These are phyloP conservation scores for Effrenium voratum DNA, from an alignment of 73 alveolate genomes.

Conservation along the genomic window DNA sequence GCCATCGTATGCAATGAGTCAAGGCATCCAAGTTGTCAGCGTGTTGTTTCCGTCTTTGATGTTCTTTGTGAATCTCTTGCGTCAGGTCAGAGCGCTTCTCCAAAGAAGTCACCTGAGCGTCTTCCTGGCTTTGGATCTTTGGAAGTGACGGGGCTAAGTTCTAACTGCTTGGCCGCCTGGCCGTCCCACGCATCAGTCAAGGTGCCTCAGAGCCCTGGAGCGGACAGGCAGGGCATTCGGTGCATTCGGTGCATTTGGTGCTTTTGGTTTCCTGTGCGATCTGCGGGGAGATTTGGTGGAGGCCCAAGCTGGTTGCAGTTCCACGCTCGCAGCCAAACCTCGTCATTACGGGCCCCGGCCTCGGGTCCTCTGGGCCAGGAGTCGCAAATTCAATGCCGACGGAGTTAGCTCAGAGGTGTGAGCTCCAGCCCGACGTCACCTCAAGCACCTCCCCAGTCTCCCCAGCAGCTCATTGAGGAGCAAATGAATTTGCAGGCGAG, in stretches of 20 bases:
- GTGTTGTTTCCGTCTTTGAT: background rate
- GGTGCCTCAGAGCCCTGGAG: no score
- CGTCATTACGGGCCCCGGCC: background rate
- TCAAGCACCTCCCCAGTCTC: background rate
- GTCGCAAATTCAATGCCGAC: background rate
- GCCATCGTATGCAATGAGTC: background rate
- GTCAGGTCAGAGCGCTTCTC: background rate
- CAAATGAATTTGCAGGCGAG: slow-evolving; percentile 11
- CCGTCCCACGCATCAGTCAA: no score
- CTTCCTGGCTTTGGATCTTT: background rate
- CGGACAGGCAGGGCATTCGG: no score
- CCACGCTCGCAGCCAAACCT: slow-evolving; percentile 22
- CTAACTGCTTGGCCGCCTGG: no score
- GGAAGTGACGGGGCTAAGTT: background rate
- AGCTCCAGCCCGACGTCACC: background rate
- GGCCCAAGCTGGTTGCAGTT: background rate
- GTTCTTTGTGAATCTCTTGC: background rate
- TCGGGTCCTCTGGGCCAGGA: background rate
- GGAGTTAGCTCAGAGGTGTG: background rate
- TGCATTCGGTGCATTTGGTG: no score
- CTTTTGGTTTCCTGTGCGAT: no score
- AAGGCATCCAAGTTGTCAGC: background rate
- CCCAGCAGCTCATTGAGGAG: slow-evolving; percentile 34
- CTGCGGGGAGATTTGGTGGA: no score
- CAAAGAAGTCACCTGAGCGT: no score